These are phyloP conservation scores for Wickerhamomyces queroliae DNA, from an alignment of 805 yeast genomes.

Conservation along the genomic window DNA sequence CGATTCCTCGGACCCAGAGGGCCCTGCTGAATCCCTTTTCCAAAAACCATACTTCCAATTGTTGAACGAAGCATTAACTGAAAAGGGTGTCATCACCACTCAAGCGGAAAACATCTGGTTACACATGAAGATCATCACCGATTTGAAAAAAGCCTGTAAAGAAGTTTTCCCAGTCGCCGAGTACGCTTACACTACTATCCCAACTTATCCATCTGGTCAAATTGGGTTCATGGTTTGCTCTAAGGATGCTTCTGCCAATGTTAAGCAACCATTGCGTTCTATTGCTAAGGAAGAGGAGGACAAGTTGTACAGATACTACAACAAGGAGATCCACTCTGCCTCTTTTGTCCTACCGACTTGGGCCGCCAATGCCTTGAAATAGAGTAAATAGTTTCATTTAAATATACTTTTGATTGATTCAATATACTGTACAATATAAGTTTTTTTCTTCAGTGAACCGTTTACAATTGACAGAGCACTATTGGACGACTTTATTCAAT, in stretches of 20 bases:
- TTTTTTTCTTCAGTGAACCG: too few species aligned
- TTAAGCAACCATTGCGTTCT: slow-evolving; percentile 63
- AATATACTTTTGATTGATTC: too few species aligned
- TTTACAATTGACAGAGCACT: too few species aligned
- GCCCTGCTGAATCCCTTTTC: slow-evolving; percentile 93
- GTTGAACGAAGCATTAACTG: slow-evolving; percentile 82
- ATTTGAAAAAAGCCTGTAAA: slow-evolving; percentile 75
- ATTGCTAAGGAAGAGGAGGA: slow-evolving; percentile 57
- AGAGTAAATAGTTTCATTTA: too few species aligned
- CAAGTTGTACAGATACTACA: slow-evolving; percentile 74
- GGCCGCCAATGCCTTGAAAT: slow-evolving; percentile 55
- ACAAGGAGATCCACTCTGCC: slow-evolving; percentile 76
- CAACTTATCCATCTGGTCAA: slow-evolving; percentile 96
- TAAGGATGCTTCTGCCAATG: slow-evolving; percentile 61
- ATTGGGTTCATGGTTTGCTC: slow-evolving; percentile 97
- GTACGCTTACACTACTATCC: slow-evolving; percentile 88
- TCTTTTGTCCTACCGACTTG: slow-evolving; percentile 90
- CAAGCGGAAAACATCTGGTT: slow-evolving; percentile 97
- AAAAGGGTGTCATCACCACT: slow-evolving; percentile 84
- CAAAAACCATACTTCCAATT: slow-evolving; percentile 88
- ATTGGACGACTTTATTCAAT: too few species aligned
- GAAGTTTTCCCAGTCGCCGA: slow-evolving; percentile 88
- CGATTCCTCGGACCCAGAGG: slow-evolving; percentile 97
- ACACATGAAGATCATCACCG: slow-evolving; percentile 77
- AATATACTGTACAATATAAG: too few species aligned